Percentiles rank a stretch among this genome's conserved stretches.
Evolutionary conservation across 2,329 filamentous ascomycete species (phyloP).

Genomic region (Claviceps monticola): DNA sequence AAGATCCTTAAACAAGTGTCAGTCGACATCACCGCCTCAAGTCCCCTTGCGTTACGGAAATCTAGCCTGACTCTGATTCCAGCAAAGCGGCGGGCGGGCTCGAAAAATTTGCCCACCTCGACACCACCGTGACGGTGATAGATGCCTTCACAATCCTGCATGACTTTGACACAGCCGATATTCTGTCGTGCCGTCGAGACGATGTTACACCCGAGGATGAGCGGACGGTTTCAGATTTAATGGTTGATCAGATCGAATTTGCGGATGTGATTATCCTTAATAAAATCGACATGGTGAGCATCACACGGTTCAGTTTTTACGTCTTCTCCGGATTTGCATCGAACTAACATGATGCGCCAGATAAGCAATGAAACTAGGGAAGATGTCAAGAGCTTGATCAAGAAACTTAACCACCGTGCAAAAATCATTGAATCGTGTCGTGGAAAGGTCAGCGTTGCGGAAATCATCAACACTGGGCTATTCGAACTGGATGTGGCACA

Average conservation of each 20-base stretch:
- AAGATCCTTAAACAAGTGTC: constrained; percentile 23
- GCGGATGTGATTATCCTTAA: constrained; percentile 61
- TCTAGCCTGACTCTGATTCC: neutral
- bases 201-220: constrained; percentile 55
- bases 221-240: constrained; percentile 58
- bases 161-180: constrained; percentile 57
- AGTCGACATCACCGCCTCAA: constrained; percentile 4
- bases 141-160: constrained; percentile 60
- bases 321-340: neutral
- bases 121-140: constrained; percentile 60
- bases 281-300: constrained; percentile 49
- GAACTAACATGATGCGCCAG: constrained; percentile 10
- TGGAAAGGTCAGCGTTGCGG: constrained; percentile 43
- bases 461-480: constrained; percentile 50
- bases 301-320: neutral
- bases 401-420: constrained; percentile 51
- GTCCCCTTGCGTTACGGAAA: no score
- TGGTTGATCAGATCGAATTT: constrained; percentile 68
- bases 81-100: constrained; percentile 46
- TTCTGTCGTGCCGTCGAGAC: constrained; percentile 49
- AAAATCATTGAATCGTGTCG: constrained; percentile 48
- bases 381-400: constrained; percentile 38
- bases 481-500: constrained; percentile 53
- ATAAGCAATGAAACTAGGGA: constrained; percentile 24
- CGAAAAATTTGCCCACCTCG: constrained; percentile 50